Evolutionary conservation across 768 basidiomycete species (phyloP).

Genomic region (Podaxis pistillaris): DNA sequence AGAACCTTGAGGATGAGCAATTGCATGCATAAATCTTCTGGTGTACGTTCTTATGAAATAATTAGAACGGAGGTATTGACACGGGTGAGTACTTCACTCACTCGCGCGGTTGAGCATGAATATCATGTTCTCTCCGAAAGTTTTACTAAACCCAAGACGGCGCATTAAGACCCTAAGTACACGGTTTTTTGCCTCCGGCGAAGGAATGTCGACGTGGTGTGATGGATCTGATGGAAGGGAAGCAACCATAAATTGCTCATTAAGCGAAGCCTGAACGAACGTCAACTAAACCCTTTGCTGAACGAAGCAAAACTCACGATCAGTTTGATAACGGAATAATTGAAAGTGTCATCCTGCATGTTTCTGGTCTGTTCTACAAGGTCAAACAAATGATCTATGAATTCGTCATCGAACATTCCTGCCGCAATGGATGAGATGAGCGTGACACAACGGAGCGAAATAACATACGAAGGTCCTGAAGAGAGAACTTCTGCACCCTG

Average conservation of each 20-base stretch:
- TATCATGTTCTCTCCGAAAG: conserved; percentile 97
- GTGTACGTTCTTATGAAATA: conserved; percentile 58
- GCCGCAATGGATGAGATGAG: conserved; percentile 8
- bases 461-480: conserved; percentile 74
- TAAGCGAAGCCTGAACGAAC: conserved; percentile 71
- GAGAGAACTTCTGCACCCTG: conserved; percentile 79
- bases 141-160: conserved; percentile 84
- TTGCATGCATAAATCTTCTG: conserved; percentile 94
- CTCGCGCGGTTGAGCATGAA: conserved; percentile 98
- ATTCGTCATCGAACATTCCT: conserved; percentile 81
- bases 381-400: conserved; percentile 89
- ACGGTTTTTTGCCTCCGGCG: conserved; percentile 50
- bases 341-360: conserved; percentile 88
- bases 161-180: conserved; percentile 81
- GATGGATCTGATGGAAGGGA: conserved; percentile 41
- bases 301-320: conserved; percentile 55
- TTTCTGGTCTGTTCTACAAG: conserved; percentile 90
- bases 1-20: conserved; percentile 91
- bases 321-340: conserved; percentile 93
- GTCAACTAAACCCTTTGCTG: background rate
- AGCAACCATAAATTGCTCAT: conserved; percentile 99
- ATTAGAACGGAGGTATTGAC: background rate
- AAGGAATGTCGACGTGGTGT: conserved; percentile 11
- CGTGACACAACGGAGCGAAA: background rate
- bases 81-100: conserved; percentile 36